A percentile compares a stretch with the other conserved stretches of the same genome.
Evolutionary conservation across 2,329 filamentous ascomycete species (phyloP).

Genomic region (Lizonia empirigonia): DNA sequence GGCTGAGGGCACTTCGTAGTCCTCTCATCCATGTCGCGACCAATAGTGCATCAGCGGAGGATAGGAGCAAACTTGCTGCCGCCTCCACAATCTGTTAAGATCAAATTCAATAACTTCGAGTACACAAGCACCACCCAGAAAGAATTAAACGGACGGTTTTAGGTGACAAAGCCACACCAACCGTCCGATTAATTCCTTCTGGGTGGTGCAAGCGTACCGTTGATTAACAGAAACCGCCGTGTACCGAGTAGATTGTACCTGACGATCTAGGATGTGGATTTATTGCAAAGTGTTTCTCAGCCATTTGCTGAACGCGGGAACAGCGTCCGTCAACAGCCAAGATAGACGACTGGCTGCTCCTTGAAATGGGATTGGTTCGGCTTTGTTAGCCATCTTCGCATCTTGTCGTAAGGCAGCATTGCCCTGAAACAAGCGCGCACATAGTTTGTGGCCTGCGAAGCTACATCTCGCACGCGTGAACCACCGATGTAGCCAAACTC

Average conservation of each 20-base stretch:
- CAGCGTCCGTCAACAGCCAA: background rate
- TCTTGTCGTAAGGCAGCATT: background rate
- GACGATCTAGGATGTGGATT: background rate
- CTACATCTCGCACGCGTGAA: background rate
- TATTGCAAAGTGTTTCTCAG: background rate
- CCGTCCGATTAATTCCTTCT: too few relatives aligned
- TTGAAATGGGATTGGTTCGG: background rate
- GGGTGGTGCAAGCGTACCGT: conserved; percentile 15
- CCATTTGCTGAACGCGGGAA: background rate
- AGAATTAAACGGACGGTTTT: too few relatives aligned
- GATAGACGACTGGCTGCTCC: background rate
- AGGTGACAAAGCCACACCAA: too few relatives aligned
- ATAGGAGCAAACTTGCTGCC: background rate
- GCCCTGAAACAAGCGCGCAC: background rate
- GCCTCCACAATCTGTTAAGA: background rate
- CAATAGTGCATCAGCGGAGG: conserved; percentile 6
- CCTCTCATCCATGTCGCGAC: background rate
- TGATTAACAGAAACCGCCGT: conserved; percentile 1
- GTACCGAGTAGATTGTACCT: conserved; percentile 1
- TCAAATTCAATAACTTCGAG: conserved; percentile 1
- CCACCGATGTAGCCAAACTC: background rate
- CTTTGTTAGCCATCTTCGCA: conserved; percentile 4
- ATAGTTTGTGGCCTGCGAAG: background rate
- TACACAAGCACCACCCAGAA: too few relatives aligned
- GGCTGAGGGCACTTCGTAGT: background rate